Evolutionary conservation across 495 filamentous ascomycete species (phyloP), one percentile per base, ranked within the genome.

Genomic region (Copromyces sp.): DNA sequence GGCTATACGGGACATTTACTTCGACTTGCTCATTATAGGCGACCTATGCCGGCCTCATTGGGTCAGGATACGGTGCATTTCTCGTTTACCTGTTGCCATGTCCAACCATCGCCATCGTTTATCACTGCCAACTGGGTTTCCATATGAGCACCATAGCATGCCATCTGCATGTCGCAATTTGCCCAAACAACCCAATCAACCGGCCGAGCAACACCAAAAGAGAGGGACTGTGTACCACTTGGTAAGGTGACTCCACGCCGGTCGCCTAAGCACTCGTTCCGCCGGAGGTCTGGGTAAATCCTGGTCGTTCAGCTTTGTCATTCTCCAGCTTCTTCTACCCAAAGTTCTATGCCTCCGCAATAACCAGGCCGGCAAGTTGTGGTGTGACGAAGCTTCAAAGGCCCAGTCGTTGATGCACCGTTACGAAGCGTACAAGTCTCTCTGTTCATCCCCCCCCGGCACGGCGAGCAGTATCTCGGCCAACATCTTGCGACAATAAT

Each of bases 101-200:
- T 65, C 53, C 24, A 65, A 65, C 53, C 53, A 35, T 65, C 29
- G 32, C 24, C 53, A 65, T 9, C 53, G 32, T 65, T 29, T 65
- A 37, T 65, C 53, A 14, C 53, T 65, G 29, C 53, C 53, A 65
- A 9, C 29, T 65, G 53, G 6, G 29, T 16, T 65, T 17, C 14
- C 53, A 61, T 61, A 65, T 65, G 14, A 65, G 29, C 53, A 37
- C 29, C 32, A 65, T 35, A 65, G 3, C 12, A 65, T 65, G 53
- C 29, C 32, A 65, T 16, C 53, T 73, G 76, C 73, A 75, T 76
- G 73, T 74, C 73, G 70, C 72, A 76, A 79, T 77, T 73, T 73
- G 74, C 72, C 72, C 71, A 47, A 59, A 41, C 71, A 72, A 70
- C 74, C 75, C 77, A 76, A 76, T 73, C 73, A 73, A 53, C 61